phyloP scores from a whole-genome alignment of 495 filamentous ascomycete genomes.

The Lichenothelia convexa region DNA sequence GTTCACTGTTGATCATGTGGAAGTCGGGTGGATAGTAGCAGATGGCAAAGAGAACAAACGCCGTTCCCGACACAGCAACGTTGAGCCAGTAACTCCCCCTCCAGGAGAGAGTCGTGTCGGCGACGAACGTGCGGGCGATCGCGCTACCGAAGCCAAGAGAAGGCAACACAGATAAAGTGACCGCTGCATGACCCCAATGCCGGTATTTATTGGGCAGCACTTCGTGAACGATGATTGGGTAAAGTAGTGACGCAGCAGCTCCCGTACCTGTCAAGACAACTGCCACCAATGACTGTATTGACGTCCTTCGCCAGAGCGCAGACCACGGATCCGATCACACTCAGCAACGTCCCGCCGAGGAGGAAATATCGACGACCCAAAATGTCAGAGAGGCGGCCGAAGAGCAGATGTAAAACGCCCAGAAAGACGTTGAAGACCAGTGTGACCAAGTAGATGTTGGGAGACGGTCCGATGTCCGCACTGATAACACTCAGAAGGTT shows the following conservation, averaged over 20 bases:
- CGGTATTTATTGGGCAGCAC: constrained; percentile 19
- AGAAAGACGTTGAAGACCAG: constrained; percentile 13
- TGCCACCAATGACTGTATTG: constrained; percentile 15
- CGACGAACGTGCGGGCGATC: constrained; percentile 15
- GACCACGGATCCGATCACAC: constrained; percentile 14
- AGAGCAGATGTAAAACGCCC: constrained; percentile 14
- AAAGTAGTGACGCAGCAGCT: constrained; percentile 22
- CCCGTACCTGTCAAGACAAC: constrained; percentile 14
- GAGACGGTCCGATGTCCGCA: constrained; percentile 8
- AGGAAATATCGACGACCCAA: constrained; percentile 19
- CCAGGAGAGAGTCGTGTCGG: constrained; percentile 19
- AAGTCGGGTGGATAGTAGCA: constrained; percentile 19
- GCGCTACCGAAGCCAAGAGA: constrained; percentile 18
- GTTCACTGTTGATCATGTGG: constrained; percentile 14
- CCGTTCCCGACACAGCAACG: constrained; percentile 31
- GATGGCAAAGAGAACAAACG: constrained; percentile 14
- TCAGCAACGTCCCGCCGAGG: constrained; percentile 11
- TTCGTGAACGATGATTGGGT: constrained; percentile 15
- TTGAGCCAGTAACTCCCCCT: constrained; percentile 64
- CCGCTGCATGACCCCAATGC: constrained; percentile 8
- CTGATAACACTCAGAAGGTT: constrained; percentile 3
- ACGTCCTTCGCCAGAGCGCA: constrained; percentile 14
- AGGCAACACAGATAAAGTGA: constrained; percentile 11
- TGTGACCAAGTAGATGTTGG: constrained; percentile 14
- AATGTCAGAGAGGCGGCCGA: constrained; percentile 18